Evolutionary conservation across 345 rosid genomes (phyloP), one percentile per base, ranked within the genome.

Genomic region (Lagerstroemia speciosa): DNA sequence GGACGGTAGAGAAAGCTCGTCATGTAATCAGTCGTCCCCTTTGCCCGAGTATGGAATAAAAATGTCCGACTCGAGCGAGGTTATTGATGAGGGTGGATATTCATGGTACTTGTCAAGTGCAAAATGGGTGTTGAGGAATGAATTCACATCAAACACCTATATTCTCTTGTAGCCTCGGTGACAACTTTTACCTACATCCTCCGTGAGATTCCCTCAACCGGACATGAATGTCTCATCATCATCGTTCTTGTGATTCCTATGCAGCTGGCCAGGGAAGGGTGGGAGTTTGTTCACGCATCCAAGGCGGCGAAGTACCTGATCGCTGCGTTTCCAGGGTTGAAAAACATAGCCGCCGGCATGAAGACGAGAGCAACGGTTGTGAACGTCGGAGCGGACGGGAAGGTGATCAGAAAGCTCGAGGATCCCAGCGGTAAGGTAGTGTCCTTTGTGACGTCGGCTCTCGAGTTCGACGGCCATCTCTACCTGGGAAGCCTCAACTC

Each of bases 391-490:
- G 69, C 76, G 1, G 74, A 83, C 46, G 89, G 89, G 30, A 81
- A 63, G 33, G 73, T 81, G 8, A 67, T 53, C 46, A 69, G 77
- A 60, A 79, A 55, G 65, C 65, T 83, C 5, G 85, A 81, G 24
- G 91, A 83, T 72, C 80, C 85, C 1, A 67, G 62, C 1, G 84
- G 86, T 32, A 71, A 69, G 57, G 83, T 83, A 19, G 60, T 77
- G 63, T 58, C 76, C 5, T 72, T 81, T 24, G 85, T 84, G 27
- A 84, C 91, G 29, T 53, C 83, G 11, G 91, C 87, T 32, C 38
- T 79, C 15, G 87, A 81, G 79, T 81, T 70, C 67, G 84, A 83
- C 26, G 83, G 71, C 38, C 78, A 84, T 68, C 86, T 84, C 32
- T 81, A 79, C 72, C 16, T 87, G 72, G 88, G 89, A 40, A 81